Conservation (phyloP, 1,139 yeast genomes). For the Suhomyces atakaporum region DNA sequence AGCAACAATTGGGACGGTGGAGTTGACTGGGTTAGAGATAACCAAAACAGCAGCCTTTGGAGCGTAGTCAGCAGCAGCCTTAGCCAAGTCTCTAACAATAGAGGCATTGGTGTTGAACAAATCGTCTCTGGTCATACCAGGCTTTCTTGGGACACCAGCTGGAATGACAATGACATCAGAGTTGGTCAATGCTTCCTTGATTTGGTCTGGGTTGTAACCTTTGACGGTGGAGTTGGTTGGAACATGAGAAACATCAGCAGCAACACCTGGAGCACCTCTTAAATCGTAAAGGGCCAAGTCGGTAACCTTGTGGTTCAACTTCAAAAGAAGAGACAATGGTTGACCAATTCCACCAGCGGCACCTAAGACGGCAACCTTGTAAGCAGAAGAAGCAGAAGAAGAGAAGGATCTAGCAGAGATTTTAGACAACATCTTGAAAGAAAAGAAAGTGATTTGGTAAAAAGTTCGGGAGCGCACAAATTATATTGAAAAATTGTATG, state of each 20-base stretch:
- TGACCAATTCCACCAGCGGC: slow-evolving; percentile 94
- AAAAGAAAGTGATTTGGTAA: slow-evolving; percentile 6
- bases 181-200: slow-evolving; percentile 64
- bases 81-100: slow-evolving; percentile 81
- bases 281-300: slow-evolving; percentile 85
- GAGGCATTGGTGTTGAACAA: slow-evolving; percentile 91
- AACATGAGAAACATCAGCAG: slow-evolving; percentile 87
- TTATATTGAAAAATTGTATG: slow-evolving; percentile 10
- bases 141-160: slow-evolving; percentile 97
- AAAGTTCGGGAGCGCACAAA: slow-evolving; percentile 7
- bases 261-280: slow-evolving; percentile 89
- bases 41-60: slow-evolving; percentile 77
- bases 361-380: slow-evolving; percentile 75
- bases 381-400: slow-evolving; percentile 62
- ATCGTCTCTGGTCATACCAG: slow-evolving; percentile 98
- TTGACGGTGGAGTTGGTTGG: slow-evolving; percentile 75
- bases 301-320: slow-evolving; percentile 59
- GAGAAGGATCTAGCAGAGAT: slow-evolving; percentile 68
- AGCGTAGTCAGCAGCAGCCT: slow-evolving; percentile 69
- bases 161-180: slow-evolving; percentile 85
- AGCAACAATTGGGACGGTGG: slow-evolving; percentile 91
- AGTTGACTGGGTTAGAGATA: slow-evolving; percentile 94
- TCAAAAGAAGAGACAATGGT: slow-evolving; percentile 83
- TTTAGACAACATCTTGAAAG: slow-evolving; percentile 43
- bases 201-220: slow-evolving; percentile 66